Evolutionary conservation across 176 grass and related monocot species (phyloP).

Genomic region (Rhynchospora tenuis): DNA sequence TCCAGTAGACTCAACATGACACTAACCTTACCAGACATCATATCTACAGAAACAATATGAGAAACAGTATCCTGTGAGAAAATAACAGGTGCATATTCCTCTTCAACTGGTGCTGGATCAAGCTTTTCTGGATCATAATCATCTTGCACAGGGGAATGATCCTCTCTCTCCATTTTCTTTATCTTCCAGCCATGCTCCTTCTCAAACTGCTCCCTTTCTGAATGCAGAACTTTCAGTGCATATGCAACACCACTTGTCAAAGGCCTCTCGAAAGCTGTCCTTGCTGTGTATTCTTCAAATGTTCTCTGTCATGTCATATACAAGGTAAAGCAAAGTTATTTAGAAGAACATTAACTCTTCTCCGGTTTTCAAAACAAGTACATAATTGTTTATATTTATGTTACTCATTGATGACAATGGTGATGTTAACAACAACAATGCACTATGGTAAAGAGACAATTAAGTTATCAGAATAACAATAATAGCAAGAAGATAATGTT

Average conservation of each 20-base stretch:
- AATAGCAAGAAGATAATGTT: not conserved
- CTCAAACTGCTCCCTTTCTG: constrained; percentile 59
- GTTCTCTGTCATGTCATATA: constrained; percentile 43
- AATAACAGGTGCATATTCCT: constrained; percentile 83
- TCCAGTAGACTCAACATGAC: not conserved
- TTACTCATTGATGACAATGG: not conserved
- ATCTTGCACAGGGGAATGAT: constrained; percentile 53
- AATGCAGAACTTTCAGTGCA: constrained; percentile 63
- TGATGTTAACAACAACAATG: not conserved
- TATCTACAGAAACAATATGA: constrained; percentile 77
- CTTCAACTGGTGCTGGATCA: constrained; percentile 57
- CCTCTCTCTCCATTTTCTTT: constrained; percentile 71
- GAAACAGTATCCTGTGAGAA: constrained; percentile 84
- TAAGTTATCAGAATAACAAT: not conserved
- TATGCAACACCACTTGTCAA: constrained; percentile 76
- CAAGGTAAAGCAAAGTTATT: not conserved
- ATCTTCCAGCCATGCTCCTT: constrained; percentile 62
- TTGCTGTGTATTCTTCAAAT: constrained; percentile 67
- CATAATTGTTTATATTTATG: not conserved
- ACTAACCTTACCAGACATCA: constrained; percentile 81
- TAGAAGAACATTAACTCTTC: not conserved
- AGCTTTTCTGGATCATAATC: constrained; percentile 64
- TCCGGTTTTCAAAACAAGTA: not conserved
- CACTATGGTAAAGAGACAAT: not conserved
- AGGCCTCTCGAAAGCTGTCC: constrained; percentile 80